Evolutionary conservation across 805 yeast species (phyloP).

Genomic region (Metschnikowia orientalis): DNA sequence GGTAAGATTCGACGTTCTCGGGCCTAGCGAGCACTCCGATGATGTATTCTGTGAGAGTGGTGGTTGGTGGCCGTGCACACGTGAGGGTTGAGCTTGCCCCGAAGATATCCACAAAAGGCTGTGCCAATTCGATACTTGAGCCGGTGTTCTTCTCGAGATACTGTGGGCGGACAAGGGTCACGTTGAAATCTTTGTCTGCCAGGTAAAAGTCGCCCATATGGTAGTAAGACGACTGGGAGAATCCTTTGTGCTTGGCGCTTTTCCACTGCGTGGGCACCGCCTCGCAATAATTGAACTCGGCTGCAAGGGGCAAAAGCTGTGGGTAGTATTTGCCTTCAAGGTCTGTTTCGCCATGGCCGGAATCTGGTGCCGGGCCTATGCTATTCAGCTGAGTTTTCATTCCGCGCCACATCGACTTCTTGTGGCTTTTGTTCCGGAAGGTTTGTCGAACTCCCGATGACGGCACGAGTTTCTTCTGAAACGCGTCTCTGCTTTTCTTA

Average conservation of each 20-base stretch:
- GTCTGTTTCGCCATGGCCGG: background rate
- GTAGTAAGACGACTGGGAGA: conserved; percentile 36
- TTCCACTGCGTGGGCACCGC: conserved; percentile 22
- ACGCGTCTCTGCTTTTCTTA: conserved; percentile 6
- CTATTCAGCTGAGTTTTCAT: background rate
- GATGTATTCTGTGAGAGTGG: conserved; percentile 23
- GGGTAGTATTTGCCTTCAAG: background rate
- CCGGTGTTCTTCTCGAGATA: conserved; percentile 22
- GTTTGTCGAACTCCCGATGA: background rate
- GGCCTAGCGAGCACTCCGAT: conserved; percentile 28
- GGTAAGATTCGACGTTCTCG: conserved; percentile 22
- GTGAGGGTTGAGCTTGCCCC: conserved; percentile 26
- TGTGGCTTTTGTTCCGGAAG: conserved; percentile 1
- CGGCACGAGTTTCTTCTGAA: conserved; percentile 1
- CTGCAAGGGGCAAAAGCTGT: conserved; percentile 8
- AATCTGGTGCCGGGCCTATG: background rate
- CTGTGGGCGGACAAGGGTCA: conserved; percentile 41
- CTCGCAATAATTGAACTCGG: conserved; percentile 28
- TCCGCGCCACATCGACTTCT: conserved; percentile 6
- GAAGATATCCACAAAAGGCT: conserved; percentile 25
- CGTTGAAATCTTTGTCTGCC: conserved; percentile 37
- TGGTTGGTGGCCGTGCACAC: conserved; percentile 25
- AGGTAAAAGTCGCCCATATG: conserved; percentile 40
- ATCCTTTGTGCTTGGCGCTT: conserved; percentile 11
- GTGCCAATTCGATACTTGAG: conserved; percentile 27